Conservation (phyloP, 2,329 filamentous ascomycete species). For the Fusarium tuaranense region DNA sequence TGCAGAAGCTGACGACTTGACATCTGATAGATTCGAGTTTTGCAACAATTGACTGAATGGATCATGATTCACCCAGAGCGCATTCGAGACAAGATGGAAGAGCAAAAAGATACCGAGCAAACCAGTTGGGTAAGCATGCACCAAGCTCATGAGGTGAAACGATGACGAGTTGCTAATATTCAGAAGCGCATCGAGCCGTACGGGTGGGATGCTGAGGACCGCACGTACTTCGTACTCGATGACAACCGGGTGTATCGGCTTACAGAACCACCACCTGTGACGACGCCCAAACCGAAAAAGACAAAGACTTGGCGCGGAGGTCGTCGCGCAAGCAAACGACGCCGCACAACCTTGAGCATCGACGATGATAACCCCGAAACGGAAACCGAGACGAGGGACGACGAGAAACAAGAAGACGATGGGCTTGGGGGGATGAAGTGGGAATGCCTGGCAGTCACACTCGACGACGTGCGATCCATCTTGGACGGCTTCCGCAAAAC, state of each 20-base stretch:
- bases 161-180: slow-evolving; percentile 26
- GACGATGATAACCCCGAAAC: slow-evolving; percentile 50
- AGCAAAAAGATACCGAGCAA: slow-evolving; percentile 84
- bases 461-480: slow-evolving; percentile 81
- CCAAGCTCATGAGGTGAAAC: slow-evolving; percentile 45
- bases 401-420: slow-evolving; percentile 60
- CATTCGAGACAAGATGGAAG: slow-evolving; percentile 86
- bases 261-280: slow-evolving; percentile 77
- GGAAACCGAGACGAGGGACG: slow-evolving; percentile 51
- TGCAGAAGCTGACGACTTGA: not conserved
- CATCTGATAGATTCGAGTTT: slow-evolving; percentile 70
- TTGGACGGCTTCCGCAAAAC: slow-evolving; percentile 78
- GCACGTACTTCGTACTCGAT: slow-evolving; percentile 90
- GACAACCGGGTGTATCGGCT: slow-evolving; percentile 93
- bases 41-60: slow-evolving; percentile 92
- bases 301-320: slow-evolving; percentile 62
- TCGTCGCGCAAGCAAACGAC: slow-evolving; percentile 78
- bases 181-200: slow-evolving; percentile 79
- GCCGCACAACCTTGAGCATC: slow-evolving; percentile 63
- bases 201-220: slow-evolving; percentile 90
- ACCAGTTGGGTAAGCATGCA: slow-evolving; percentile 78
- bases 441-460: slow-evolving; percentile 89
- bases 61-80: slow-evolving; percentile 88
- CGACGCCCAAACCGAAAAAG: slow-evolving; percentile 76
- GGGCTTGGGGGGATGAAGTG: slow-evolving; percentile 83